Percentiles rank a stretch among this genome's conserved stretches.
Evolutionary conservation across 1,284 basidiomycete species (phyloP).

Genomic region (Leccinum angustisporum): DNA sequence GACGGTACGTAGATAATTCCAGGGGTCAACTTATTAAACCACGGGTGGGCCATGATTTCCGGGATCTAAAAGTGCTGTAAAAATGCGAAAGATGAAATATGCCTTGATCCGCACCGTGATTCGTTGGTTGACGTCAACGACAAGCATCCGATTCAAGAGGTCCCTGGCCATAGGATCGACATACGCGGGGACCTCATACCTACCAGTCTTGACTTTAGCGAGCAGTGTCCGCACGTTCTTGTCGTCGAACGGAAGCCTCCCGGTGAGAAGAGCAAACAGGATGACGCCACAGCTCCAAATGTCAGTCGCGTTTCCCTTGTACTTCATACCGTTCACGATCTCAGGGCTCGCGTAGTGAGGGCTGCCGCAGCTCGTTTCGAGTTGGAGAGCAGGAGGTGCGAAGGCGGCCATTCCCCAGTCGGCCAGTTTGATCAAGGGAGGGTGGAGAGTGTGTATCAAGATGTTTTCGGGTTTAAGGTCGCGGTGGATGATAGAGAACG

Average conservation of each 20-base stretch:
- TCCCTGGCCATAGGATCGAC: conserved; percentile 76
- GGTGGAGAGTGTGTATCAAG: conserved; percentile 78
- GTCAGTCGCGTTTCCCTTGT: conserved; percentile 91
- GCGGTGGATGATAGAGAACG: conserved; percentile 98
- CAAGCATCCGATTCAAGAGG: conserved; percentile 80
- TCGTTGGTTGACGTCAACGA: conserved; percentile 84
- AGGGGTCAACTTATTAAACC: conserved; percentile 56
- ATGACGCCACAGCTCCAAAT: conserved; percentile 96
- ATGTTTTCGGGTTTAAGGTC: conserved; percentile 99
- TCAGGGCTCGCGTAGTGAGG: conserved; percentile 99
- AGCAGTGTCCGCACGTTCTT: conserved; percentile 81
- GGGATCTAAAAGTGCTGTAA: conserved; percentile 61
- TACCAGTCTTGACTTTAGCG: conserved; percentile 88
- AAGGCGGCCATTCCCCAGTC: conserved; percentile 99
- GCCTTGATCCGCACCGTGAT: conserved; percentile 67
- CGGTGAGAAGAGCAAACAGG: conserved; percentile 84
- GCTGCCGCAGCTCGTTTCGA: conserved; percentile 96
- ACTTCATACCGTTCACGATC: conserved; percentile 93
- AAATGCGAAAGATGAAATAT: conserved; percentile 6
- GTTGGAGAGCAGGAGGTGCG: conserved; percentile 74
- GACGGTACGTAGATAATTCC: no score
- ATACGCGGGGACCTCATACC: conserved; percentile 77
- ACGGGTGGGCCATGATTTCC: conserved; percentile 87
- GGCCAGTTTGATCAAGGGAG: conserved; percentile 93
- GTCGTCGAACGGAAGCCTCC: conserved; percentile 88